phyloP scores from a whole-genome alignment of 495 filamentous ascomycete species.

The Penicillium pulvis region DNA sequence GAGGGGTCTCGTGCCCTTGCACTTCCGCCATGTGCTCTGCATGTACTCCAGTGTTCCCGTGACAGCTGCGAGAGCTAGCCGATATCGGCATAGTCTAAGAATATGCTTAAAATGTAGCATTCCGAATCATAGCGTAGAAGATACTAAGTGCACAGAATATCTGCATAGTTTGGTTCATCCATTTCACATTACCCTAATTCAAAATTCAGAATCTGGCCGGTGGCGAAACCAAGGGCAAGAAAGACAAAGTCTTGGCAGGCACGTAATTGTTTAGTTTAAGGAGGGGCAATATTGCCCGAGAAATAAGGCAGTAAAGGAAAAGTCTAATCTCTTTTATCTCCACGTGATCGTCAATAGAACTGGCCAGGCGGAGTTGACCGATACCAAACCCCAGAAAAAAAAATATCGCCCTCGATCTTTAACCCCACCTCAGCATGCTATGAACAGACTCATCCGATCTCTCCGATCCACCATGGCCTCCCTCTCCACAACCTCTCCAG shows the following conservation, averaged over 20 bases:
- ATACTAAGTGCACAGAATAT: neutral
- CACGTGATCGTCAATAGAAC: conserved; percentile 24
- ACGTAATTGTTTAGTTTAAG: neutral
- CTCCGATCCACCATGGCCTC: conserved; percentile 58
- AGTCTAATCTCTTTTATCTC: conserved; percentile 19
- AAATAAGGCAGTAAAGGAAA: neutral
- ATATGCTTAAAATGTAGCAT: neutral
- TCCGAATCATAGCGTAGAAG: neutral
- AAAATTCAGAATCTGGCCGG: too few species aligned
- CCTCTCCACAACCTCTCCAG: conserved; percentile 18
- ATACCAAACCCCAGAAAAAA: conserved; percentile 13
- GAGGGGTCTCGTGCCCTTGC: conserved; percentile 7
- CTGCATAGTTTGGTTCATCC: too few species aligned
- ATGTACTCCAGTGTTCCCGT: conserved; percentile 12
- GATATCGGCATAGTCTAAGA: conserved; percentile 11
- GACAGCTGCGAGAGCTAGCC: conserved; percentile 12
- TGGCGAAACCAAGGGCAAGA: neutral
- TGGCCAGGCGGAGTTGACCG: conserved; percentile 18
- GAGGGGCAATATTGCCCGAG: neutral
- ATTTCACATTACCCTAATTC: too few species aligned
- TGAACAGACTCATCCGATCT: conserved; percentile 45
- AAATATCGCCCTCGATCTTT: conserved; percentile 9
- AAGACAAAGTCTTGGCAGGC: neutral
- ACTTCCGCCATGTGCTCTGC: conserved; percentile 1
- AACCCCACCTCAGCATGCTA: conserved; percentile 35